Conservation (phyloP, 371 early-diverging fungal species). For the Chytridium lagenaria region DNA sequence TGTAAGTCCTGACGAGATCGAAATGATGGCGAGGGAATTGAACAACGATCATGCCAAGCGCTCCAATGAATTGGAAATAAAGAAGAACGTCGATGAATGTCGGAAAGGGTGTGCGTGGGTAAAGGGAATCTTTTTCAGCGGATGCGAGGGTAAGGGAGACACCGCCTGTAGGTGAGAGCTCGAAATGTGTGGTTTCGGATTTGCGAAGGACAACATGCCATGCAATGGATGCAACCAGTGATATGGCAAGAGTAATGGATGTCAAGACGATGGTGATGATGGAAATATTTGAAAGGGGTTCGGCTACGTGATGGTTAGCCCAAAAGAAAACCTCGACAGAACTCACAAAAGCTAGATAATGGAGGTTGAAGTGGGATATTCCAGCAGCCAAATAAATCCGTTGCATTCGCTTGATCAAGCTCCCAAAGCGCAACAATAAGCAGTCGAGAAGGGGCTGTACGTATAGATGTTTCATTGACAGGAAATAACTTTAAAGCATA, state of each 20-base stretch:
- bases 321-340: too few species aligned
- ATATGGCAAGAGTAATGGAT: not conserved
- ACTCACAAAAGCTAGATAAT: too few species aligned
- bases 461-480: not conserved
- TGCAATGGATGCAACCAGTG: not conserved
- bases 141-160: constrained; percentile 1
- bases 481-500: too few species aligned
- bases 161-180: constrained; percentile 1
- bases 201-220: constrained; percentile 8
- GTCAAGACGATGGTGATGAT: not conserved
- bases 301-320: not conserved
- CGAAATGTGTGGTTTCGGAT: constrained; percentile 11
- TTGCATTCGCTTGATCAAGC: not conserved
- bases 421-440: constrained; percentile 4
- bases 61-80: constrained; percentile 2
- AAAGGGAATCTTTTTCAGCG: not conserved
- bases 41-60: not conserved
- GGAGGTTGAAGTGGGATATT: not conserved
- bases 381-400: not conserved
- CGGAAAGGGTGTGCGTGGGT: not conserved
- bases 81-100: constrained; percentile 9
- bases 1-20: not conserved
- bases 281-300: not conserved
- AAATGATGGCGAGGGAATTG: not conserved
- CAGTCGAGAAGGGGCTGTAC: not conserved